These are phyloP conservation scores for Penicillium pancosmium DNA, from an alignment of 495 filamentous ascomycete species.

Conservation along the genomic window DNA sequence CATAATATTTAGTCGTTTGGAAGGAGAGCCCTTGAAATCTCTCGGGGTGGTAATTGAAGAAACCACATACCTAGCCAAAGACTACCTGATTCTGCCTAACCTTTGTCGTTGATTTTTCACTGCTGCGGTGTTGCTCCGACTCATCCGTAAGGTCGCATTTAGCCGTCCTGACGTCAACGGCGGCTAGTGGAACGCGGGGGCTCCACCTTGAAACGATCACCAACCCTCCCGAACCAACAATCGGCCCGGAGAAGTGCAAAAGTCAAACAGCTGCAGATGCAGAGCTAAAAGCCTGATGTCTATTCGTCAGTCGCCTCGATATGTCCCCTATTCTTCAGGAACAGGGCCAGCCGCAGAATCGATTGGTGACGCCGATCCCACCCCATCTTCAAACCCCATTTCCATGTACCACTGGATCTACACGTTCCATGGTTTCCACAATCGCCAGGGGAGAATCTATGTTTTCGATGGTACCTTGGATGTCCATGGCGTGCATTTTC, in stretches of 20 bases:
- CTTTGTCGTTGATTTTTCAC: too few species aligned
- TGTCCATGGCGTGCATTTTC: background rate
- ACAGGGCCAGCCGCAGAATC: background rate
- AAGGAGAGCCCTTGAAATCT: too few species aligned
- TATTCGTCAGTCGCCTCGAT: background rate
- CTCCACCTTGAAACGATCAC: conserved; percentile 25
- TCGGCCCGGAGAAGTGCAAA: background rate
- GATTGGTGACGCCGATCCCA: conserved; percentile 12
- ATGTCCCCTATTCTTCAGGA: background rate
- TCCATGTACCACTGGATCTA: conserved; percentile 9
- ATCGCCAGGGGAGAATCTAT: background rate
- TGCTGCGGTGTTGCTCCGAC: conserved; percentile 7
- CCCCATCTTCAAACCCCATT: background rate
- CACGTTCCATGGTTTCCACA: background rate
- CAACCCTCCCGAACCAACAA: conserved; percentile 21
- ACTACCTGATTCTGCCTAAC: too few species aligned
- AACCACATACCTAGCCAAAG: too few species aligned
- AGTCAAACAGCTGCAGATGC: conserved; percentile 7
- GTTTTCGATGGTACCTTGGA: background rate
- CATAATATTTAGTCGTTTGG: too few species aligned
- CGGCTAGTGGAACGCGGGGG: conserved; percentile 31
- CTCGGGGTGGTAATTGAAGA: too few species aligned
- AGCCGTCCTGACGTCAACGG: conserved; percentile 44
- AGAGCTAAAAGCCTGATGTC: background rate
- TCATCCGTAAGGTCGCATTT: conserved; percentile 18